Evolutionary conservation across 768 basidiomycete species (phyloP).

Genomic region (Pleurotus djamor): DNA sequence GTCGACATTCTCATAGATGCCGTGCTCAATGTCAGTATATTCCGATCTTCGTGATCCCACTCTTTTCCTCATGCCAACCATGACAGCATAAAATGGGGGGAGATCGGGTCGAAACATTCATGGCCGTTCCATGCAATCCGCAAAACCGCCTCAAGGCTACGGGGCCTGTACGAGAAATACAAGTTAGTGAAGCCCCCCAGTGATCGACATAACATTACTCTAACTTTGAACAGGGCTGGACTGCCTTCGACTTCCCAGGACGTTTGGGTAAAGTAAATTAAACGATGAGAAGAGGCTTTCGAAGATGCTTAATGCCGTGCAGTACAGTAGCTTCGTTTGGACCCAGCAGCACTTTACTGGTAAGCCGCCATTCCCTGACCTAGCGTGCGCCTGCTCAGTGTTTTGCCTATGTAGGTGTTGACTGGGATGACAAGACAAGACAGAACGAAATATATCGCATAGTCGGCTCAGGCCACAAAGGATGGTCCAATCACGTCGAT

Average conservation of each 20-base stretch:
- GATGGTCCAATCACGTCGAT: conserved; percentile 84
- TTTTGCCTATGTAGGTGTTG: conserved; percentile 52
- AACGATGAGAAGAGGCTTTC: not conserved
- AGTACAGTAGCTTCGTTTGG: conserved; percentile 79
- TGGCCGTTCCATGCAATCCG: conserved; percentile 68
- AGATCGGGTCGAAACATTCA: conserved; percentile 69
- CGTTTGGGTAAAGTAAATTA: conserved; percentile 61
- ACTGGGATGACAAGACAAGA: conserved; percentile 74
- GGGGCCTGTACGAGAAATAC: conserved; percentile 61
- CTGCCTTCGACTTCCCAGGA: conserved; percentile 82
- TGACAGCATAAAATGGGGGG: conserved; percentile 81
- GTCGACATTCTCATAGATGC: conserved; percentile 84
- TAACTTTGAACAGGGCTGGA: conserved; percentile 62
- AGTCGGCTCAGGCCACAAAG: conserved; percentile 59
- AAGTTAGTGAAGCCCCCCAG: conserved; percentile 37
- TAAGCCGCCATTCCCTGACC: conserved; percentile 19
- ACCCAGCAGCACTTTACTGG: conserved; percentile 80
- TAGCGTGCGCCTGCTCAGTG: not conserved
- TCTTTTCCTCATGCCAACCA: conserved; percentile 9
- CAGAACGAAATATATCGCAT: conserved; percentile 74
- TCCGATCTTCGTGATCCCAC: not conserved
- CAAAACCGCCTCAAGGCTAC: conserved; percentile 62
- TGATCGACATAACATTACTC: not conserved
- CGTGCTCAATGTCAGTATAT: conserved; percentile 71
- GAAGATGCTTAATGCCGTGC: conserved; percentile 1